These are phyloP conservation scores for Neodidymelliopsis sp. DNA, from an alignment of 2,329 filamentous ascomycete genomes.

Conservation along the genomic window DNA sequence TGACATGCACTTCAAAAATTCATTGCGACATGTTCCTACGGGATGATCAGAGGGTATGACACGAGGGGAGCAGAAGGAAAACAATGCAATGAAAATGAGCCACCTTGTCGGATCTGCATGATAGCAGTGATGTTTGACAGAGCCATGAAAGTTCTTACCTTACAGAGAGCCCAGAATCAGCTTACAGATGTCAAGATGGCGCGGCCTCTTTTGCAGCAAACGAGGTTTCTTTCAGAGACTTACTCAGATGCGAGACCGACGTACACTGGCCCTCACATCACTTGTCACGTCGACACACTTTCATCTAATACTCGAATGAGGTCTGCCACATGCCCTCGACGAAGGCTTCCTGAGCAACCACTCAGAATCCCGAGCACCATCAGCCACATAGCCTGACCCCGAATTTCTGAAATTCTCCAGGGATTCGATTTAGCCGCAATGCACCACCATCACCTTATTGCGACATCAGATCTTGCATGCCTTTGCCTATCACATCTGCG, in stretches of 20 bases:
- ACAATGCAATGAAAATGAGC: conserved; percentile 41
- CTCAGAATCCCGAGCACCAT: too few species aligned
- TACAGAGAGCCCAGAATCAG: too few species aligned
- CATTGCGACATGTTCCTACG: conserved; percentile 33
- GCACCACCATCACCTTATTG: conserved; percentile 7
- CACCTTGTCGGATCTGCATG: conserved; percentile 17
- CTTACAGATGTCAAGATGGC: too few species aligned
- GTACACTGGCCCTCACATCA: too few species aligned
- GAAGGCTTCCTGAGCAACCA: too few species aligned
- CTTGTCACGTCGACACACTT: too few species aligned
- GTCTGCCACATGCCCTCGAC: too few species aligned
- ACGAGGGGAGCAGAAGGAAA: conserved; percentile 32
- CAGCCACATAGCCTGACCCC: not conserved
- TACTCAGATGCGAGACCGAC: too few species aligned
- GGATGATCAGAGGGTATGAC: conserved; percentile 28
- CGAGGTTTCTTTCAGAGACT: too few species aligned
- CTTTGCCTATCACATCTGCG: conserved; percentile 8
- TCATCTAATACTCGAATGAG: too few species aligned
- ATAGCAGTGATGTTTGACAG: conserved; percentile 2
- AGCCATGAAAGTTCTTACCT: not conserved
- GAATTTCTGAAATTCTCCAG: not conserved
- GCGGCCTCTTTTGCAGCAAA: too few species aligned
- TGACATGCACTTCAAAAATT: conserved; percentile 40
- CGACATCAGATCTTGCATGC: conserved; percentile 10
- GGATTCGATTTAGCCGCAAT: conserved; percentile 1